These are phyloP conservation scores for Inga oerstediana DNA, from an alignment of 306 rosid genomes.

Conservation along the genomic window DNA sequence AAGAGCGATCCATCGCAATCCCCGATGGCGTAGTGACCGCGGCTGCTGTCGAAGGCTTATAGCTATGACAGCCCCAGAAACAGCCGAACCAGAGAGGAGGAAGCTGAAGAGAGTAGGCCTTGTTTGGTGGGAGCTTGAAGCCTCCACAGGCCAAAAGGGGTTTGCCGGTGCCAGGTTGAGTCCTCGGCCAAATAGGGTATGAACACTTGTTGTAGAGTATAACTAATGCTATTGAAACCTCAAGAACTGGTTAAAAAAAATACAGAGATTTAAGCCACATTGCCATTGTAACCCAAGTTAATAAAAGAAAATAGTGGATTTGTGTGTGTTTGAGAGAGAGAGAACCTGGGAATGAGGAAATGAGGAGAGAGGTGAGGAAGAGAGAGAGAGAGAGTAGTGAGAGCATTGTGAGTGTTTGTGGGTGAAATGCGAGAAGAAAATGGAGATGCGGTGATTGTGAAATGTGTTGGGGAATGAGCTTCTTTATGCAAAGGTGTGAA, in stretches of 20 bases:
- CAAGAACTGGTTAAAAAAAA: conserved; percentile 21
- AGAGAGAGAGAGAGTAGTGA: conserved; percentile 24
- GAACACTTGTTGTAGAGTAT: conserved; percentile 72
- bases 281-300: neutral
- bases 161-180: conserved; percentile 84
- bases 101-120: conserved; percentile 57
- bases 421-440: neutral
- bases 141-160: conserved; percentile 89
- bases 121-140: conserved; percentile 67
- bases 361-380: conserved; percentile 38
- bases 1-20: too few relatives aligned
- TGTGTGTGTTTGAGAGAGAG: neutral
- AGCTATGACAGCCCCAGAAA: conserved; percentile 93
- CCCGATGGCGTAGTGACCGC: conserved; percentile 57
- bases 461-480: neutral
- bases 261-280: neutral
- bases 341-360: conserved; percentile 47
- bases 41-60: conserved; percentile 78
- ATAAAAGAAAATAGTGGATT: neutral
- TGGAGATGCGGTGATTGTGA: neutral
- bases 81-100: conserved; percentile 96
- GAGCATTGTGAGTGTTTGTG: conserved; percentile 13
- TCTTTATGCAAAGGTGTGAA: neutral
- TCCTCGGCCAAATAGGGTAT: conserved; percentile 92
- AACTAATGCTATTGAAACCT: conserved; percentile 50